Evolutionary conservation across 1,284 basidiomycete species (phyloP).

Genomic region (Boletus sp.): DNA sequence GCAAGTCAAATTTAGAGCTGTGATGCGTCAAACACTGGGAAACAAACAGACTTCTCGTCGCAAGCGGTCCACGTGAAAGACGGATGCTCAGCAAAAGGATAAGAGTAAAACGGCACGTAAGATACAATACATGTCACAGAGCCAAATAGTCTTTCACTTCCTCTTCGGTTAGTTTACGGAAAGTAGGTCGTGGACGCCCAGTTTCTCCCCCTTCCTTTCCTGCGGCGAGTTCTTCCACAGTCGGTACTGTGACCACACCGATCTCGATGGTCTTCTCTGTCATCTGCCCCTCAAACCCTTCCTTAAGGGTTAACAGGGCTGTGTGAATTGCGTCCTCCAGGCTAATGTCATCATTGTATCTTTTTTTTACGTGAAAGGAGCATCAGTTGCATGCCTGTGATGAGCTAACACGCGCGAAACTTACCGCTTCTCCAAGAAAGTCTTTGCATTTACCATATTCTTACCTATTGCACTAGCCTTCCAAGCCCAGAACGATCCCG

Average conservation of each 20-base stretch:
- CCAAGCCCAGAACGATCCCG: constrained; percentile 99
- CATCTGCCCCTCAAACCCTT: constrained; percentile 99
- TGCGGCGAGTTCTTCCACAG: constrained; percentile 69
- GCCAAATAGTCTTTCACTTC: constrained; percentile 93
- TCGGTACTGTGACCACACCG: constrained; percentile 89
- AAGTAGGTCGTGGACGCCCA: constrained; percentile 77
- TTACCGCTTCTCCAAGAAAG: constrained; percentile 96
- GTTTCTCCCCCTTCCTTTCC: constrained; percentile 71
- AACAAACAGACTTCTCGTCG: constrained; percentile 6
- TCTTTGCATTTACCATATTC: constrained; percentile 99
- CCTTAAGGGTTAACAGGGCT: constrained; percentile 96
- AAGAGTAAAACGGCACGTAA: constrained; percentile 31
- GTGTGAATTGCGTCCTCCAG: constrained; percentile 99
- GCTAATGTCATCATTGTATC: constrained; percentile 99
- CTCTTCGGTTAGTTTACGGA: constrained; percentile 90
- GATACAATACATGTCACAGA: constrained; percentile 48
- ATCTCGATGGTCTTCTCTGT: constrained; percentile 99
- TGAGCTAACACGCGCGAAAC: constrained; percentile 33
- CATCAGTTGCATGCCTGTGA: constrained; percentile 19
- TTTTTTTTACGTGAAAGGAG: constrained; percentile 48
- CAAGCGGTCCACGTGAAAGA: constrained; percentile 12
- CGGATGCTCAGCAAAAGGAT: constrained; percentile 17
- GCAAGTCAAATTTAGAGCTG: constrained; percentile 6
- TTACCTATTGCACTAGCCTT: constrained; percentile 99
- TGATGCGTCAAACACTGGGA: constrained; percentile 8